Evolutionary conservation across 106 monocot genomes (phyloP).

Genomic region (Triglochin maritima): DNA sequence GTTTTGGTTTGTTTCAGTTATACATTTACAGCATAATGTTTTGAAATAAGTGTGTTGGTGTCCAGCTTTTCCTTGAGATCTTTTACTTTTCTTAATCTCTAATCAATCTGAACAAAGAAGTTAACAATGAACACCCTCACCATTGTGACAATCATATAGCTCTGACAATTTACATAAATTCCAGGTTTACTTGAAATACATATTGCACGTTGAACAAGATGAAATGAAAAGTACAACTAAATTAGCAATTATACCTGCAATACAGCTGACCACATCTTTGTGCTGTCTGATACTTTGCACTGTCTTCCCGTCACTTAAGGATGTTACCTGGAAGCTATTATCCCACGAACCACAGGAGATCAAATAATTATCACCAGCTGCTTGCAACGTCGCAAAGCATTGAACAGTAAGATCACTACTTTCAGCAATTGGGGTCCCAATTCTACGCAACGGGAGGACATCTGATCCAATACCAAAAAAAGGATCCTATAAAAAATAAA

Average conservation of each 20-base stretch:
- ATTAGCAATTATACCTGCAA: constrained; percentile 50
- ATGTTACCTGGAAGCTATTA: constrained; percentile 91
- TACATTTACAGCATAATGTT: no score
- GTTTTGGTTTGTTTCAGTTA: no score
- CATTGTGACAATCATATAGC: no score
- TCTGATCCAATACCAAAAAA: constrained; percentile 94
- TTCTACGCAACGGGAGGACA: constrained; percentile 52
- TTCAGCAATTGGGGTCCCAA: constrained; percentile 66
- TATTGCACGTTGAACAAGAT: no score
- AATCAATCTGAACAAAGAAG: no score
- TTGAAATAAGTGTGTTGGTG: no score
- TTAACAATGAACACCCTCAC: no score
- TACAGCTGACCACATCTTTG: constrained; percentile 95
- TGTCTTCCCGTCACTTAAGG: constrained; percentile 73
- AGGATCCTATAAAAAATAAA: constrained; percentile 51
- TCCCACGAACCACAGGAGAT: constrained; percentile 90
- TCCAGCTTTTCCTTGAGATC: no score
- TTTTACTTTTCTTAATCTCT: no score
- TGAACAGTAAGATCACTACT: constrained; percentile 65
- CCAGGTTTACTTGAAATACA: no score
- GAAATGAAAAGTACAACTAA: no score
- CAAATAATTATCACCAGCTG: constrained; percentile 68
- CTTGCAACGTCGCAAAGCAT: constrained; percentile 60
- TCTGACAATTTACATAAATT: no score
- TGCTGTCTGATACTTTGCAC: constrained; percentile 85